phyloP scores from a whole-genome alignment of 176 grass and related monocot species.

The Zoysia japonica region DNA sequence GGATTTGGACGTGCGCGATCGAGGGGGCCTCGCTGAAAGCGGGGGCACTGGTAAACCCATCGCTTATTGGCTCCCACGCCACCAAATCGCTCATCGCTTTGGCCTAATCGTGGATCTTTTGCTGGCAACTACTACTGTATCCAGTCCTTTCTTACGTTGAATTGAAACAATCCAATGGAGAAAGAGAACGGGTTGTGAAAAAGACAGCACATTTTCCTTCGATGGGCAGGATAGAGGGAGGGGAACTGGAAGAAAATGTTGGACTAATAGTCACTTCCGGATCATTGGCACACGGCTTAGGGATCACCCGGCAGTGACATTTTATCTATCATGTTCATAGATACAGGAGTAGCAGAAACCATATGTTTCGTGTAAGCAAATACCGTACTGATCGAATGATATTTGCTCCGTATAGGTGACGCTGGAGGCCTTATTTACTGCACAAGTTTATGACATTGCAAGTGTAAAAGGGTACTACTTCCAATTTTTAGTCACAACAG shows the following conservation, averaged over 20 bases:
- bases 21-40: slow-evolving; percentile 27
- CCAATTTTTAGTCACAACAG: neutral
- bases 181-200: slow-evolving; percentile 13
- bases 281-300: no score
- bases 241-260: neutral
- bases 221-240: neutral
- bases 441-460: neutral
- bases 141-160: neutral
- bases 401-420: neutral
- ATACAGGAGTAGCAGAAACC: no score
- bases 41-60: neutral
- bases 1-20: neutral
- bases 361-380: neutral
- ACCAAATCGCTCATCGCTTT: slow-evolving; percentile 10
- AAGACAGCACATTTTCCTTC: slow-evolving; percentile 35
- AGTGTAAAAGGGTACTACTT: neutral
- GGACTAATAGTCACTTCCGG: no score
- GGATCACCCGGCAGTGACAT: no score
- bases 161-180: neutral
- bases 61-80: slow-evolving; percentile 1
- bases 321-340: no score
- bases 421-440: neutral
- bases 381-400: neutral
- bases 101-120: slow-evolving; percentile 24
- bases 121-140: neutral